phyloP scores from a whole-genome alignment of 164 flowering plant genomes.

The Piper betle region DNA sequence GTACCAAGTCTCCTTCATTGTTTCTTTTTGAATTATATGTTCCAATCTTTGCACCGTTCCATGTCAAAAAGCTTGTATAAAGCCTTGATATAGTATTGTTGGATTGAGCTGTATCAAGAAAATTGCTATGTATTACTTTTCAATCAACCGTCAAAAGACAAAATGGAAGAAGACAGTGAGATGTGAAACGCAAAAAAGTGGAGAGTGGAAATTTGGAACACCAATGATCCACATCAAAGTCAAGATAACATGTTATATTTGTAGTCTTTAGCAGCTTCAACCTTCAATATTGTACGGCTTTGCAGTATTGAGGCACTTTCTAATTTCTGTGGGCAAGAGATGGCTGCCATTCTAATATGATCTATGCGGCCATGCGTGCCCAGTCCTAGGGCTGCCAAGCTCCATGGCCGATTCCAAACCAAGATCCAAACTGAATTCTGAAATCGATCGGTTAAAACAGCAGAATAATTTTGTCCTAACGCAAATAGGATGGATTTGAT shows the following conservation, averaged over 20 bases:
- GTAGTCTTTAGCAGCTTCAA: not conserved
- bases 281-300: not conserved
- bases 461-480: too few species aligned
- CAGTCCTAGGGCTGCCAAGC: too few species aligned
- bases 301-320: not conserved
- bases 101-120: conserved; percentile 8
- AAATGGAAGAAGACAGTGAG: conserved; percentile 2
- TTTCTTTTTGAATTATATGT: not conserved
- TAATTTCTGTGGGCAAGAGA: too few species aligned
- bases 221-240: not conserved
- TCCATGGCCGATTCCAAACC: too few species aligned
- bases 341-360: too few species aligned
- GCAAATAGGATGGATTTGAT: too few species aligned
- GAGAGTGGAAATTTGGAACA: conserved; percentile 1
- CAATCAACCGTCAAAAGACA: conserved; percentile 5
- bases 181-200: conserved; percentile 1
- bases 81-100: conserved; percentile 8
- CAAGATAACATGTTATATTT: too few species aligned
- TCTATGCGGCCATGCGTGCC: too few species aligned
- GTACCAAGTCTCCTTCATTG: not conserved
- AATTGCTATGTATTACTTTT: conserved; percentile 2
- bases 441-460: too few species aligned
- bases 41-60: not conserved
- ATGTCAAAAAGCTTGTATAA: conserved; percentile 5
- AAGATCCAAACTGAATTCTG: too few species aligned